These are phyloP conservation scores for Rubus idaeus DNA, from an alignment of 306 rosid genomes.

Conservation along the genomic window DNA sequence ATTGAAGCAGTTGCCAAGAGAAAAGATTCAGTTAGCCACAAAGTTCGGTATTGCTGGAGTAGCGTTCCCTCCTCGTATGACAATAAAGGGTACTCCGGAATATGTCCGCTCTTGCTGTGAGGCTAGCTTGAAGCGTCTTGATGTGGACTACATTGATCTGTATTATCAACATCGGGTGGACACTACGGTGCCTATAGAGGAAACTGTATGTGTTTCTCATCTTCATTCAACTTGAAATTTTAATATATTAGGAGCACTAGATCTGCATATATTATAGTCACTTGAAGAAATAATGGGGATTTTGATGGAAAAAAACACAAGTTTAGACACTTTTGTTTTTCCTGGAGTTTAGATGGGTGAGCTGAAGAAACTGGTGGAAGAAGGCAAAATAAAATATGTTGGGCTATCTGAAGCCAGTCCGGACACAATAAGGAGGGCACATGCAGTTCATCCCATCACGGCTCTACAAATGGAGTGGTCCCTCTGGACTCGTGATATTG, in stretches of 20 bases:
- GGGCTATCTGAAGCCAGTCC: slow-evolving; percentile 81
- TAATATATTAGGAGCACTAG: not conserved
- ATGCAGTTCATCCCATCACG: slow-evolving; percentile 76
- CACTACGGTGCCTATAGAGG: slow-evolving; percentile 68
- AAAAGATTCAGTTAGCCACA: slow-evolving; percentile 65
- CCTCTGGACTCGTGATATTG: slow-evolving; percentile 74
- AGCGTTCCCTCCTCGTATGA: slow-evolving; percentile 15
- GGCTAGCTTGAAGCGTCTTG: slow-evolving; percentile 72
- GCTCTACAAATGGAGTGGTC: slow-evolving; percentile 86
- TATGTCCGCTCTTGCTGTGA: slow-evolving; percentile 71
- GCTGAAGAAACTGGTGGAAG: slow-evolving; percentile 76
- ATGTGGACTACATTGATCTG: slow-evolving; percentile 70
- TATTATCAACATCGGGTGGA: slow-evolving; percentile 79
- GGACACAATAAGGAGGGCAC: slow-evolving; percentile 78
- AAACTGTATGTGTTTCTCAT: slow-evolving; percentile 42
- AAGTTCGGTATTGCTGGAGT: slow-evolving; percentile 57
- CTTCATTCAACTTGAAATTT: not conserved
- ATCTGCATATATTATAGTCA: not conserved
- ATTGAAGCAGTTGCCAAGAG: slow-evolving; percentile 63
- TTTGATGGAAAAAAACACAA: not conserved
- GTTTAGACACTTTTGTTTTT: not conserved
- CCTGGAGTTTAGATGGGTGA: slow-evolving; percentile 52
- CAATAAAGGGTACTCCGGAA: slow-evolving; percentile 63
- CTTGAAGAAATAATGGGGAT: not conserved
- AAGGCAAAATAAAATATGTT: slow-evolving; percentile 67